A percentile compares a stretch with the other conserved stretches of the same genome.
These are phyloP conservation scores for Decorospora gaudefroyi DNA, from an alignment of 2,329 filamentous ascomycete species.

Conservation along the genomic window DNA sequence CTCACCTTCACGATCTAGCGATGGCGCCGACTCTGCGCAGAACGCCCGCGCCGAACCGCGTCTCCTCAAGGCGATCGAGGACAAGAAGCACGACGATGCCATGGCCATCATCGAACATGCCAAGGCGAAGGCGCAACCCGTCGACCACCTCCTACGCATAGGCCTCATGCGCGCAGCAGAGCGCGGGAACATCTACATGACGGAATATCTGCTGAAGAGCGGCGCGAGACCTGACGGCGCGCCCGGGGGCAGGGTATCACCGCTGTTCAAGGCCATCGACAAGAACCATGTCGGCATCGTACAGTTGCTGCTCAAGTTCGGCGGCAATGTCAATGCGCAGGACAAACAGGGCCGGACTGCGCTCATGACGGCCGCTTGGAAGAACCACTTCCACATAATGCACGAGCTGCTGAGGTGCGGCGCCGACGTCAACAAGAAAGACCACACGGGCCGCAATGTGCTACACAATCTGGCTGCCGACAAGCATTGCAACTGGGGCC, in stretches of 20 bases:
- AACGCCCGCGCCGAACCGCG: constrained; percentile 41
- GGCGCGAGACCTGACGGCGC: constrained; percentile 45
- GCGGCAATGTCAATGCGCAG: constrained; percentile 40
- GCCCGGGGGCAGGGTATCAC: constrained; percentile 36
- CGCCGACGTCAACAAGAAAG: constrained; percentile 48
- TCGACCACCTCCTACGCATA: constrained; percentile 45
- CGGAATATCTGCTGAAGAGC: constrained; percentile 40
- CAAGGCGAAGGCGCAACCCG: constrained; percentile 36
- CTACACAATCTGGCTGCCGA: constrained; percentile 48
- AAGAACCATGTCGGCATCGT: constrained; percentile 39
- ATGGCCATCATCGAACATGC: constrained; percentile 45
- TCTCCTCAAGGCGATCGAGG: constrained; percentile 45
- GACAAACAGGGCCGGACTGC: constrained; percentile 47
- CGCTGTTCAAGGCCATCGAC: constrained; percentile 42
- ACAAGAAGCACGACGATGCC: constrained; percentile 35
- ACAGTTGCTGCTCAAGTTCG: constrained; percentile 39
- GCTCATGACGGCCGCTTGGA: constrained; percentile 47
- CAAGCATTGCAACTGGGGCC: constrained; percentile 54
- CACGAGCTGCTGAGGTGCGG: constrained; percentile 44
- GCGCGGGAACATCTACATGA: constrained; percentile 35
- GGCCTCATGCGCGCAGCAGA: constrained; percentile 45
- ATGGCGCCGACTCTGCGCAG: constrained; percentile 39
- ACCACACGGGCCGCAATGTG: constrained; percentile 41
- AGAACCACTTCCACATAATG: constrained; percentile 43
- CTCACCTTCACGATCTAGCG: constrained; percentile 44